A percentile compares a stretch with the other conserved stretches of the same genome.
These are phyloP conservation scores for Phaeodactylum tricornutum DNA, from an alignment of 108 stramenopile species.

Conservation along the genomic window DNA sequence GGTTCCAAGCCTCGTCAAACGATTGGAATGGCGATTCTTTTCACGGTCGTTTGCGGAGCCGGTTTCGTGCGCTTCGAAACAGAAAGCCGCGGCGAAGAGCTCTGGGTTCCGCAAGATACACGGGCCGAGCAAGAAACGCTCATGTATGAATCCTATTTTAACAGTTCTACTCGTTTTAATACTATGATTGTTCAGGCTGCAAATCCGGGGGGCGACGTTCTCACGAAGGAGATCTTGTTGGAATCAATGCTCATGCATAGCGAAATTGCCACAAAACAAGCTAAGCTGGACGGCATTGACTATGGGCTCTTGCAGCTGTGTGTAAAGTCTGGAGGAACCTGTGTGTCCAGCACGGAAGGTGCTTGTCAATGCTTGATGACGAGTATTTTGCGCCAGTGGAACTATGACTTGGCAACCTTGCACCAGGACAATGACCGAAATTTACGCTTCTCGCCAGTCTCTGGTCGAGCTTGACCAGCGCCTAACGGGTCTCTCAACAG, in stretches of 20 bases:
- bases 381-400: conserved; percentile 49
- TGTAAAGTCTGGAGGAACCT: conserved; percentile 35
- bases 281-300: conserved; percentile 13
- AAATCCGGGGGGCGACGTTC: conserved; percentile 20
- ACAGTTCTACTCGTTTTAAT: conserved; percentile 28
- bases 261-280: conserved; percentile 16
- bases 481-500: conserved; percentile 19
- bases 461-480: conserved; percentile 33
- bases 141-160: conserved; percentile 27
- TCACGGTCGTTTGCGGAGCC: conserved; percentile 16
- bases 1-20: conserved; percentile 32
- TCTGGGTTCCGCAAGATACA: conserved; percentile 67
- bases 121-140: conserved; percentile 31
- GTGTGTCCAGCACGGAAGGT: conserved; percentile 19
- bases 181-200: conserved; percentile 19
- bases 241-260: conserved; percentile 37
- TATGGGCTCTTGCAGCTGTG: conserved; percentile 34
- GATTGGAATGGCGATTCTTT: conserved; percentile 30
- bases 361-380: conserved; percentile 37
- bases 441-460: conserved; percentile 28
- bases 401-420: conserved; percentile 45
- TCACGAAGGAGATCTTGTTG: conserved; percentile 37
- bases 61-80: conserved; percentile 43
- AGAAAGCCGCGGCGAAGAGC: conserved; percentile 44
- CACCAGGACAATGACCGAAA: conserved; percentile 35